Base-by-base conservation (phyloP, 805 yeast species). In the Saccharomycopsis sp. region DNA sequence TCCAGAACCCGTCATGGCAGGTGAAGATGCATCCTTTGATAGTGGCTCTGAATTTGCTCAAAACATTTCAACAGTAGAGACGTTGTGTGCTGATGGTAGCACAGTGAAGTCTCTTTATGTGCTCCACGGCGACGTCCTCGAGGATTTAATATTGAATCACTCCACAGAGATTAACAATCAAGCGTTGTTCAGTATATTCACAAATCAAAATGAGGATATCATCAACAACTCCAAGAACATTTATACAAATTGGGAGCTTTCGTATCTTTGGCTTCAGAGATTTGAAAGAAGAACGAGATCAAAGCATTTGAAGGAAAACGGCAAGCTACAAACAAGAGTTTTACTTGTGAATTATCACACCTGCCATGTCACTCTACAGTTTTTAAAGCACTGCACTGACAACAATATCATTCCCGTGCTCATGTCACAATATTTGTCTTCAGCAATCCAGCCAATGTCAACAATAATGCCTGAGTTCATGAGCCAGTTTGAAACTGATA, bases 1-100 rank as follows among this genome's bases (percentile, higher is more conserved):
- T n/a, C n/a, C n/a, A n/a, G n/a, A n/a, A n/a, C n/a, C n/a, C n/a
- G n/a, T n/a, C n/a, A n/a, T n/a, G n/a, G n/a, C n/a, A n/a, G n/a
- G n/a, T n/a, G n/a, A n/a, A n/a, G n/a, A n/a, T n/a, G n/a, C n/a
- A n/a, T n/a, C n/a, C n/a, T n/a, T n/a, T n/a, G n/a, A n/a, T n/a
- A n/a, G n/a, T n/a, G n/a, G n/a, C n/a, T n/a, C n/a, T n/a, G n/a
- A n/a, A 25, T 7, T 6, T 30, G 16, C 32, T 12, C 34, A 31
- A 17, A 25, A 21, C 17, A 37, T 42, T 15, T 31, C 37, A 12
- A 30, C 19, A 2, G 33, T 43, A 9, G 48, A 43, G 23, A 43
- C 48, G 3, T 21, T 43, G 5, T 43, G 45, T 22, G 45, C 41
- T 1, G 41, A 43, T 26, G 48, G 48, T 4, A 18, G 38, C 3